phyloP scores from a whole-genome alignment of 2,329 filamentous ascomycete species.

The Epichloe sibirici region DNA sequence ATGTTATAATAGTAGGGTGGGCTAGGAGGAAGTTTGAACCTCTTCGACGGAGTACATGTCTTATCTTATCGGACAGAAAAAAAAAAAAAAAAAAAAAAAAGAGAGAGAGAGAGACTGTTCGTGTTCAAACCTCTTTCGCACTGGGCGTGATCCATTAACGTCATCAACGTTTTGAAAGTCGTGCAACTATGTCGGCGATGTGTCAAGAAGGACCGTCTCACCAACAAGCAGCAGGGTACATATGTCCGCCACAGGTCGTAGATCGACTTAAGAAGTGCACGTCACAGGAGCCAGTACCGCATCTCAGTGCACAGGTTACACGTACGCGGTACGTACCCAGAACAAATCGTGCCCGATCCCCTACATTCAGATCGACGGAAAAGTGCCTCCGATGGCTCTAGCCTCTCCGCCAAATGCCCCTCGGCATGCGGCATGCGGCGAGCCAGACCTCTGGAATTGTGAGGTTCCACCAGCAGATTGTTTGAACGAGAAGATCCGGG shows the following conservation, averaged over 20 bases:
- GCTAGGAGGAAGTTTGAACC: too few relatives aligned
- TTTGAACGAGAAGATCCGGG: not conserved
- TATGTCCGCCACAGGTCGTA: conserved; percentile 1
- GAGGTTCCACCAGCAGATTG: conserved; percentile 2
- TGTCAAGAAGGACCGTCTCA: not conserved
- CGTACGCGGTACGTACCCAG: not conserved
- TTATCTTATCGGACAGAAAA: too few relatives aligned
- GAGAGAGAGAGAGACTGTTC: too few relatives aligned
- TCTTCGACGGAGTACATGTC: too few relatives aligned
- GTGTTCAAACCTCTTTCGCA: too few relatives aligned
- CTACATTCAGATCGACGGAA: not conserved
- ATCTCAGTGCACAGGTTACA: conserved; percentile 7
- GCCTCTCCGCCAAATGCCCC: not conserved
- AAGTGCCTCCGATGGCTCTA: not conserved
- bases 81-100: too few relatives aligned
- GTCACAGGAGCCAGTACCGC: conserved; percentile 1
- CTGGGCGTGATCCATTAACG: too few relatives aligned
- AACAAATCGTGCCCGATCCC: not conserved
- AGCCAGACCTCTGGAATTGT: conserved; percentile 3
- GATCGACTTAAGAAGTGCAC: conserved; percentile 4
- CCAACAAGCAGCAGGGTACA: not conserved
- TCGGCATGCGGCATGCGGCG: conserved; percentile 3
- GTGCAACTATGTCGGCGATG: not conserved
- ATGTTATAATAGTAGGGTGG: too few relatives aligned
- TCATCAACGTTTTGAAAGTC: not conserved